phyloP scores from a whole-genome alignment of 345 rosid genomes.

The Salix dunnii region DNA sequence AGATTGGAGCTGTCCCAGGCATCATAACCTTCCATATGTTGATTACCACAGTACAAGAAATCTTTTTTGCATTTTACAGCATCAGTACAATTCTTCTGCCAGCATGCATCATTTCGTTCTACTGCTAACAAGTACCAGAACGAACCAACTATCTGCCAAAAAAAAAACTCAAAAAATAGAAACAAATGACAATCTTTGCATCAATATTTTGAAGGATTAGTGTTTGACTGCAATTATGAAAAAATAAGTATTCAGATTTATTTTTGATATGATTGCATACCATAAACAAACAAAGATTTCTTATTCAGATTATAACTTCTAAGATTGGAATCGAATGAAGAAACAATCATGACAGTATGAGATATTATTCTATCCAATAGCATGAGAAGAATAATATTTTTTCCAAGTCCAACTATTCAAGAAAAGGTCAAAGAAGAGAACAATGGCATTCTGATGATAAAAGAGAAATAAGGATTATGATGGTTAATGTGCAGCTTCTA shows the following conservation, averaged over 20 bases:
- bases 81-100: slow-evolving; percentile 49
- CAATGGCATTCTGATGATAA: background rate
- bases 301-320: too few species aligned
- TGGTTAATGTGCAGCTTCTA: background rate
- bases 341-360: too few species aligned
- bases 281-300: too few species aligned
- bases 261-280: too few species aligned
- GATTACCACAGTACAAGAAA: slow-evolving; percentile 78
- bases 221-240: background rate
- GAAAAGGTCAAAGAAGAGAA: background rate
- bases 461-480: background rate
- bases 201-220: background rate
- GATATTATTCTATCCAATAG: too few species aligned
- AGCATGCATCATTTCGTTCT: slow-evolving; percentile 77
- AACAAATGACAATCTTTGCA: background rate
- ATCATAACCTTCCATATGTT: slow-evolving; percentile 39
- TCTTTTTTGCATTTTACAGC: slow-evolving; percentile 30
- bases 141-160: slow-evolving; percentile 81
- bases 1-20: slow-evolving; percentile 48
- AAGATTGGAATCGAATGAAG: too few species aligned
- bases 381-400: background rate
- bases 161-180: background rate
- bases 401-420: background rate
- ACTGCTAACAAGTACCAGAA: slow-evolving; percentile 88
- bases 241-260: background rate